Conservation (phyloP, 176 grass and related monocot genomes). For the Rhynchospora pubera region DNA sequence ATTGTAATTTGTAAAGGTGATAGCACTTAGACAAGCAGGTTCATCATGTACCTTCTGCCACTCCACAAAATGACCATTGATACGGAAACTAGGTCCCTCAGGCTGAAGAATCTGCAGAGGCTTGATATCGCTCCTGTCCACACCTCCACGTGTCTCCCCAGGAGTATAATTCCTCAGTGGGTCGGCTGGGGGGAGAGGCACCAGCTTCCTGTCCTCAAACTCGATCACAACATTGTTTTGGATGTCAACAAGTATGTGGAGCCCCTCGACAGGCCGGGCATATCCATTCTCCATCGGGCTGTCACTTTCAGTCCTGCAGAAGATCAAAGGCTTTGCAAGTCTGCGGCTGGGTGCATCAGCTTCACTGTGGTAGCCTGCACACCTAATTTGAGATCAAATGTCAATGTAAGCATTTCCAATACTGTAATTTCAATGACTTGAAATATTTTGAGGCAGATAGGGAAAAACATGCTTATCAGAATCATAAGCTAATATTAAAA, state of each 20-base stretch:
- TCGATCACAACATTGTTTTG: constrained; percentile 84
- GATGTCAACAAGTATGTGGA: constrained; percentile 88
- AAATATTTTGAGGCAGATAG: not conserved
- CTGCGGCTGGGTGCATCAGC: constrained; percentile 82
- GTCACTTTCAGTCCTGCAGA: constrained; percentile 98
- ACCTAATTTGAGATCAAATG: constrained; percentile 40
- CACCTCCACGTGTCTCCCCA: constrained; percentile 89
- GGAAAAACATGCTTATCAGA: not conserved
- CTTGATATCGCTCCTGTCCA: constrained; percentile 96
- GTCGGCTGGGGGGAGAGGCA: constrained; percentile 83
- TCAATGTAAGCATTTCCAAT: not conserved
- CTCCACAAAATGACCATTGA: constrained; percentile 94
- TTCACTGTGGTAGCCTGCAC: constrained; percentile 78
- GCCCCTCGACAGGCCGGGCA: constrained; percentile 95
- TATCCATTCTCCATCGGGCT: constrained; percentile 99
- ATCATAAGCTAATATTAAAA: not conserved
- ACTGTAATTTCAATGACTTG: too few species aligned
- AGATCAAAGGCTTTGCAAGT: constrained; percentile 92
- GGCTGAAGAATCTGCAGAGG: constrained; percentile 81
- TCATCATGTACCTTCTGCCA: constrained; percentile 79
- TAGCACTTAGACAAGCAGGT: not conserved
- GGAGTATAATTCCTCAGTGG: constrained; percentile 97
- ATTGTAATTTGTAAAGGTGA: not conserved
- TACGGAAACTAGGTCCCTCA: constrained; percentile 94
- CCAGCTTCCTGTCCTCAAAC: constrained; percentile 95